Conservation (phyloP, 2,329 filamentous ascomycete species). For the Aspergillus eucalypticola region DNA sequence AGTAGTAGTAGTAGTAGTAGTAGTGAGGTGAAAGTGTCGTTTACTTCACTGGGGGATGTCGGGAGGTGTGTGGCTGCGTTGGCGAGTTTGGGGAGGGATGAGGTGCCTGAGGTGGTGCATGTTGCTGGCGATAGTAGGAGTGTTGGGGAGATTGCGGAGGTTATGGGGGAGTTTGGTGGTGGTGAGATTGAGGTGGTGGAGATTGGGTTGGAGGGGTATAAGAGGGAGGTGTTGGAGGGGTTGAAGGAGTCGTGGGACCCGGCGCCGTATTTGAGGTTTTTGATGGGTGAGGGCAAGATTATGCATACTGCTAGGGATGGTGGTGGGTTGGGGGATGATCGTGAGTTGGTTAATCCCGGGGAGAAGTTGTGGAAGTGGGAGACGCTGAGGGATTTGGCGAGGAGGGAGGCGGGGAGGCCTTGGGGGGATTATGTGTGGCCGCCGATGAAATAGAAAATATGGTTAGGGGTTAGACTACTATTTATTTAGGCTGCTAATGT, state of each 20-base stretch:
- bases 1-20: background rate
- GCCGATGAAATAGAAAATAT: background rate
- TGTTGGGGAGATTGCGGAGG: conserved; percentile 24
- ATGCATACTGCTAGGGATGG: conserved; percentile 14
- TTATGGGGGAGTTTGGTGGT: conserved; percentile 30
- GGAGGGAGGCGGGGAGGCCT: conserved; percentile 27
- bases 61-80: conserved; percentile 32
- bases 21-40: conserved; percentile 27
- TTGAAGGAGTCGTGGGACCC: conserved; percentile 25
- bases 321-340: conserved; percentile 28
- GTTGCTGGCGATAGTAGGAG: conserved; percentile 30
- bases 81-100: conserved; percentile 17
- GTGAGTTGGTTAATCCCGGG: conserved; percentile 32
- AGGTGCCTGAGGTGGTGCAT: conserved; percentile 30
- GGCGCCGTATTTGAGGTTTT: conserved; percentile 32
- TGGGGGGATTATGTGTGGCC: conserved; percentile 24
- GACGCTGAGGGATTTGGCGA: conserved; percentile 29
- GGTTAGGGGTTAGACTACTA: too few relatives aligned
- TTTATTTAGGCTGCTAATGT: background rate
- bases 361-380: conserved; percentile 34
- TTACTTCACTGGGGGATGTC: conserved; percentile 35
- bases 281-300: conserved; percentile 38
- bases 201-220: conserved; percentile 28
- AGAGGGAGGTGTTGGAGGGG: conserved; percentile 13
- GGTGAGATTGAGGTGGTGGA: conserved; percentile 25